phyloP scores from a whole-genome alignment of 2,329 filamentous ascomycete species.

The Ascochyta viciae-villosae region DNA sequence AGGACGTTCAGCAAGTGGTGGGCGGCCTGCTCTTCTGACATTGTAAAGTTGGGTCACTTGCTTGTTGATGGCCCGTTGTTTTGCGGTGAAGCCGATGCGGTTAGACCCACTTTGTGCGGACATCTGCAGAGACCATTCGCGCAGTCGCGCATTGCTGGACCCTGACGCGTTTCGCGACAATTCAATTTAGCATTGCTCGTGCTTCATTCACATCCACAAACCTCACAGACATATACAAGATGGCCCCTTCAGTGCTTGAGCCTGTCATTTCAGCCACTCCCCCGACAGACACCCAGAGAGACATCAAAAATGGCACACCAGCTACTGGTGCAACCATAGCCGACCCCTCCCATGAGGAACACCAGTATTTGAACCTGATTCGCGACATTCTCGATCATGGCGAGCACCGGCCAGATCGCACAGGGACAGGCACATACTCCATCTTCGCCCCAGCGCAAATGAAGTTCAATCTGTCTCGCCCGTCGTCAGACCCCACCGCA shows the following conservation, averaged over 20 bases:
- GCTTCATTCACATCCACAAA: background rate
- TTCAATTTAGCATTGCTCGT: slow-evolving; percentile 12
- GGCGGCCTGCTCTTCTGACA: slow-evolving; percentile 48
- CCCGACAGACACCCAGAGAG: slow-evolving; percentile 23
- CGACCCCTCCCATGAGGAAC: slow-evolving; percentile 73
- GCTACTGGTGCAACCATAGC: slow-evolving; percentile 14
- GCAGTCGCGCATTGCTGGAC: slow-evolving; percentile 42
- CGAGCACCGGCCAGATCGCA: slow-evolving; percentile 89
- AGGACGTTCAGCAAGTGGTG: slow-evolving; percentile 54
- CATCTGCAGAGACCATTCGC: slow-evolving; percentile 25
- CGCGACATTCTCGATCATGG: slow-evolving; percentile 81
- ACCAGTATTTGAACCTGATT: slow-evolving; percentile 92
- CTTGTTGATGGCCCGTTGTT: slow-evolving; percentile 30
- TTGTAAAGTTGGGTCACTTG: slow-evolving; percentile 14
- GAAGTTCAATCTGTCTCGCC: slow-evolving; percentile 80
- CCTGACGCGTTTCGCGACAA: slow-evolving; percentile 35
- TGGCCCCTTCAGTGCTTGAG: slow-evolving; percentile 40
- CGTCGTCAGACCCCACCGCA: slow-evolving; percentile 49
- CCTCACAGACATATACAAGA: slow-evolving; percentile 14
- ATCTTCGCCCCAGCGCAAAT: slow-evolving; percentile 87
- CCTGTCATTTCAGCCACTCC: slow-evolving; percentile 31
- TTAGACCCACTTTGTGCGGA: slow-evolving; percentile 32
- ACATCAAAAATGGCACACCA: slow-evolving; percentile 11
- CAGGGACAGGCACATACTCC: slow-evolving; percentile 89
- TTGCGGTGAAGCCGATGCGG: slow-evolving; percentile 33